Evolutionary conservation across 1,284 basidiomycete species (phyloP).

Genomic region (Malassezia sp.): DNA sequence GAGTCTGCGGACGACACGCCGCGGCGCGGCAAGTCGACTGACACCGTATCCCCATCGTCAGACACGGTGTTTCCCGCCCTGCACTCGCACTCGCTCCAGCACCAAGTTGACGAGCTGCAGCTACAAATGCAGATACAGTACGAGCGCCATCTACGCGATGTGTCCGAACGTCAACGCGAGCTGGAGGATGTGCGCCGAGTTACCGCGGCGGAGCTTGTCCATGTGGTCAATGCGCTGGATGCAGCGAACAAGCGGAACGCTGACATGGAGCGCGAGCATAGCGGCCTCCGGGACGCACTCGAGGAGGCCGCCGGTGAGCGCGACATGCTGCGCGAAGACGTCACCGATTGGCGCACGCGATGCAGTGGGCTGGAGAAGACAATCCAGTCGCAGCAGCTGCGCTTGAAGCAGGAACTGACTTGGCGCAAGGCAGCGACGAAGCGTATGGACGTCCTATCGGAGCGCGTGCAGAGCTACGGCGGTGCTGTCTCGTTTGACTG

Average conservation of each 20-base stretch:
- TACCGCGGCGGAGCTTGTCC: conserved; percentile 7
- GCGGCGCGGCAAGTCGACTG: background rate
- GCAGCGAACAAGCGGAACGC: conserved; percentile 11
- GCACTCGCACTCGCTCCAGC: background rate
- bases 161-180: conserved; percentile 9
- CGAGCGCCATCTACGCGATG: conserved; percentile 10
- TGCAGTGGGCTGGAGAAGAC: conserved; percentile 38
- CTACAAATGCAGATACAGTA: background rate
- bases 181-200: conserved; percentile 14
- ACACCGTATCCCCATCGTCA: too few species aligned
- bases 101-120: background rate
- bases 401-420: conserved; percentile 26
- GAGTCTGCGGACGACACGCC: conserved; percentile 9
- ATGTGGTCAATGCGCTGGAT: conserved; percentile 19
- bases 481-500: conserved; percentile 19
- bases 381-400: conserved; percentile 25
- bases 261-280: conserved; percentile 18
- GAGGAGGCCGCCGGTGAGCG: conserved; percentile 38
- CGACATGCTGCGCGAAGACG: conserved; percentile 39
- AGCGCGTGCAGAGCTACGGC: conserved; percentile 17
- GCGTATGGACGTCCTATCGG: conserved; percentile 27
- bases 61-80: background rate
- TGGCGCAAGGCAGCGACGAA: conserved; percentile 20
- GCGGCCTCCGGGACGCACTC: conserved; percentile 17
- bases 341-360: conserved; percentile 40